Evolutionary conservation across 2,329 filamentous ascomycete species (phyloP).

Genomic region (Coleophoma eucalyptorum): DNA sequence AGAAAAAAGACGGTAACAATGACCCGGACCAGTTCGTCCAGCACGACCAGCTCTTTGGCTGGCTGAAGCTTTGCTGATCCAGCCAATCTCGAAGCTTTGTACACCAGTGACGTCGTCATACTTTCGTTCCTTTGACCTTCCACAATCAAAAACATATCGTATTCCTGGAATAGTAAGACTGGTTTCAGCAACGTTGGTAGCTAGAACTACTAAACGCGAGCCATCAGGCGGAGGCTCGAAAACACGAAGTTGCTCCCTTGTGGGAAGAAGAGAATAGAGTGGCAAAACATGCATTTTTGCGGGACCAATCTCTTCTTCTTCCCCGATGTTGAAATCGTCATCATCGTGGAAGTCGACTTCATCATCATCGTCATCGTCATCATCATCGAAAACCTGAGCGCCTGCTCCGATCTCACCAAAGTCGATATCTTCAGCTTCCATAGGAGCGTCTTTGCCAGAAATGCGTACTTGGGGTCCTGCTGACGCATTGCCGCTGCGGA

Average conservation of each 20-base stretch:
- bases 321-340: slow-evolving; percentile 53
- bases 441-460: slow-evolving; percentile 69
- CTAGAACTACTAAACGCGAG: slow-evolving; percentile 80
- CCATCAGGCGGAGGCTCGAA: slow-evolving; percentile 83
- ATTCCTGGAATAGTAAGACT: slow-evolving; percentile 95
- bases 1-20: slow-evolving; percentile 93
- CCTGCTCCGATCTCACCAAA: slow-evolving; percentile 64
- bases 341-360: slow-evolving; percentile 56
- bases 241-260: slow-evolving; percentile 84
- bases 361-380: slow-evolving; percentile 53
- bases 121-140: slow-evolving; percentile 85
- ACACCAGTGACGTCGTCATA: slow-evolving; percentile 88
- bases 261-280: slow-evolving; percentile 87
- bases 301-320: slow-evolving; percentile 62
- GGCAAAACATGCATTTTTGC: slow-evolving; percentile 85
- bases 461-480: slow-evolving; percentile 68
- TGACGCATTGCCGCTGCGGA: slow-evolving; percentile 41
- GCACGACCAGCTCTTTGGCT: slow-evolving; percentile 90
- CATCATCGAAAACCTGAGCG: slow-evolving; percentile 40
- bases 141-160: slow-evolving; percentile 93
- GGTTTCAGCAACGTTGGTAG: slow-evolving; percentile 96
- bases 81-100: slow-evolving; percentile 90
- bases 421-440: slow-evolving; percentile 86
- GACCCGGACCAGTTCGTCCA: slow-evolving; percentile 89
- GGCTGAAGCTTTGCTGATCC: slow-evolving; percentile 97